phyloP scores from a whole-genome alignment of 2,329 filamentous ascomycete species.

The Sporothrix mexicana region DNA sequence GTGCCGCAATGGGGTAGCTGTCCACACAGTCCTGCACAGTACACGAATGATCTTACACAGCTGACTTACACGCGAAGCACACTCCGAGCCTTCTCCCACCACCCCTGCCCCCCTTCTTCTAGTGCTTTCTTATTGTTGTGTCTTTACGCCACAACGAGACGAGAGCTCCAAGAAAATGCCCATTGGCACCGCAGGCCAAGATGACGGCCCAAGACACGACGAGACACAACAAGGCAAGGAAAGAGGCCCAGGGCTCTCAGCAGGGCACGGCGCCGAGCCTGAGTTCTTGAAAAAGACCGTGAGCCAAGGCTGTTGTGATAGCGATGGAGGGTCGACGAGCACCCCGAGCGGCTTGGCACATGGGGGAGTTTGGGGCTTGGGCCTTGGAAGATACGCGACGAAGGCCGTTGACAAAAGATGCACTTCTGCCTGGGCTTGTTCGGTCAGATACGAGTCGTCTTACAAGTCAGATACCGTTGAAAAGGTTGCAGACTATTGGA shows the following conservation, averaged over 20 bases:
- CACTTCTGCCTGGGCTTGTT: too few species aligned
- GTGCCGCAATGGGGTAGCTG: conserved; percentile 16
- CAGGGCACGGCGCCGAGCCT: neutral
- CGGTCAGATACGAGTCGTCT: too few species aligned
- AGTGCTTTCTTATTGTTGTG: too few species aligned
- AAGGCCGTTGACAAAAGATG: neutral
- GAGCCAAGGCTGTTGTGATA: conserved; percentile 3
- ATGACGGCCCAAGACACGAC: conserved; percentile 16
- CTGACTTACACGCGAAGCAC: conserved; percentile 11
- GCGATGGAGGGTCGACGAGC: neutral
- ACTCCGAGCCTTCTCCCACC: neutral
- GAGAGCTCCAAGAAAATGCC: too few species aligned
- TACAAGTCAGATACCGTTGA: neutral
- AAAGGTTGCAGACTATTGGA: too few species aligned
- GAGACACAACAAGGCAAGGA: conserved; percentile 16
- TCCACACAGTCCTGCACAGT: conserved; percentile 28
- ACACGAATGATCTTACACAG: neutral
- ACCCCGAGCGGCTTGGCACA: conserved; percentile 3
- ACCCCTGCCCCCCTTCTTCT: too few species aligned
- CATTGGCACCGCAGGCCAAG: conserved; percentile 18
- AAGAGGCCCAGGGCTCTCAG: neutral
- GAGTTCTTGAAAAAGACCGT: neutral
- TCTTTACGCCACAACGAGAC: too few species aligned
- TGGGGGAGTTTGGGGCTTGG: neutral
- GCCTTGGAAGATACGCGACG: neutral